phyloP scores from a whole-genome alignment of 2,329 filamentous ascomycete species.

The Botrytis byssoidea region DNA sequence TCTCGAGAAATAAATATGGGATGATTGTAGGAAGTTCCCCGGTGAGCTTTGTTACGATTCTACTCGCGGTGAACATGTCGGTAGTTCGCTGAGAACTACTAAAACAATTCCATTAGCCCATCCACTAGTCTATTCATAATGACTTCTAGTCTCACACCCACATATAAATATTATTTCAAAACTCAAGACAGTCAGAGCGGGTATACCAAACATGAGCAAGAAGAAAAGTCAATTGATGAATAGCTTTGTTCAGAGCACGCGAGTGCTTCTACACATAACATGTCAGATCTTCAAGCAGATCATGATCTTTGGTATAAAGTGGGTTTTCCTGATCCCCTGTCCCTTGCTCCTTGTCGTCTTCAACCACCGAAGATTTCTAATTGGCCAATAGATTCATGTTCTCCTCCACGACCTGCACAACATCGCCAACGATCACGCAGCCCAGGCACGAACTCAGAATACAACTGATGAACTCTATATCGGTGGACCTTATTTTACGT shows the following conservation, averaged over 20 bases:
- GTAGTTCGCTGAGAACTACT: background rate
- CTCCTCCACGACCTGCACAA: background rate
- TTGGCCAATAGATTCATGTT: background rate
- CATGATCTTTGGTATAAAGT: background rate
- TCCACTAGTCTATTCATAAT: background rate
- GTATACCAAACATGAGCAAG: background rate
- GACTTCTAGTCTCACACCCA: background rate
- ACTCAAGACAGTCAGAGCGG: background rate
- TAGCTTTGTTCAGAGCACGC: background rate
- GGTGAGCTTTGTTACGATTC: too few species aligned
- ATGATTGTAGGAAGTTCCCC: too few species aligned
- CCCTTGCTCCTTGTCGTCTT: background rate
- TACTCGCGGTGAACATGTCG: too few species aligned
- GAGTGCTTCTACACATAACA: background rate
- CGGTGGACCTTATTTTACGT: background rate
- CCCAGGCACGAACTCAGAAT: background rate
- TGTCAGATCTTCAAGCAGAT: background rate
- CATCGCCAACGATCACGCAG: background rate
- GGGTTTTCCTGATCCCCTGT: too few species aligned
- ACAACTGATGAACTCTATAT: background rate
- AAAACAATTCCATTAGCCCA: background rate
- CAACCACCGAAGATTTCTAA: background rate
- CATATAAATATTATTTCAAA: background rate
- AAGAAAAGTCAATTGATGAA: background rate
- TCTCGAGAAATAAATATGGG: too few species aligned